Evolutionary conservation across 306 rosid genomes (phyloP).

Genomic region (Trifolium dubium): DNA sequence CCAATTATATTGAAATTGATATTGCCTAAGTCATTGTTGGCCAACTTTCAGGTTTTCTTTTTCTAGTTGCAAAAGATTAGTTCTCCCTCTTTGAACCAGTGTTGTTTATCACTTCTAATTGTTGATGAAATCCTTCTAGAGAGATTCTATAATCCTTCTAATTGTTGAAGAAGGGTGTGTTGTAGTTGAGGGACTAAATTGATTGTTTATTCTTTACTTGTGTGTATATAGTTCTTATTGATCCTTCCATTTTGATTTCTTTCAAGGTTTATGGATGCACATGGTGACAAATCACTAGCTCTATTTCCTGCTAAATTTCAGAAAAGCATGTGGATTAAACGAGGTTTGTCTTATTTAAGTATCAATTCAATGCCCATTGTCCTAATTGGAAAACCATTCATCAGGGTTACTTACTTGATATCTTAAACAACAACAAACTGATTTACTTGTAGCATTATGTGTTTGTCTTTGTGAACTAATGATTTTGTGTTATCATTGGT

Average conservation of each 20-base stretch:
- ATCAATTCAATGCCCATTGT: not conserved
- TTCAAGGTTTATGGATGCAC: slow-evolving; percentile 81
- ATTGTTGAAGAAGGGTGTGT: too few species aligned
- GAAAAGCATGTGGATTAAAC: slow-evolving; percentile 90
- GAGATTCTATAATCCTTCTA: too few species aligned
- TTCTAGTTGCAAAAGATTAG: too few species aligned
- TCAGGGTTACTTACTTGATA: not conserved
- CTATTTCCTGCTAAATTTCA: slow-evolving; percentile 90
- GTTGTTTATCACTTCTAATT: too few species aligned
- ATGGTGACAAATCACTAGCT: slow-evolving; percentile 70
- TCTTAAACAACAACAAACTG: too few species aligned
- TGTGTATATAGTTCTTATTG: slow-evolving; percentile 19
- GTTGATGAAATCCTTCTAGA: too few species aligned
- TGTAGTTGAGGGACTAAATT: too few species aligned
- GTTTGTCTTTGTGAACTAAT: not conserved
- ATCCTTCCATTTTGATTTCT: slow-evolving; percentile 22
- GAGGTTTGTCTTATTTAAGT: slow-evolving; percentile 57
- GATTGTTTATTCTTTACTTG: too few species aligned
- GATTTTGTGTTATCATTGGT: slow-evolving; percentile 7
- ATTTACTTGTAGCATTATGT: not conserved
- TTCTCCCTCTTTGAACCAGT: too few species aligned
- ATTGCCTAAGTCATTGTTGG: too few species aligned
- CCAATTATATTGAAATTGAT: too few species aligned
- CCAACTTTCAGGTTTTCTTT: too few species aligned
- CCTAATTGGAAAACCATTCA: not conserved